These are phyloP conservation scores for Pseudocercospora ulei DNA, from an alignment of 2,329 filamentous ascomycete genomes.

Conservation along the genomic window DNA sequence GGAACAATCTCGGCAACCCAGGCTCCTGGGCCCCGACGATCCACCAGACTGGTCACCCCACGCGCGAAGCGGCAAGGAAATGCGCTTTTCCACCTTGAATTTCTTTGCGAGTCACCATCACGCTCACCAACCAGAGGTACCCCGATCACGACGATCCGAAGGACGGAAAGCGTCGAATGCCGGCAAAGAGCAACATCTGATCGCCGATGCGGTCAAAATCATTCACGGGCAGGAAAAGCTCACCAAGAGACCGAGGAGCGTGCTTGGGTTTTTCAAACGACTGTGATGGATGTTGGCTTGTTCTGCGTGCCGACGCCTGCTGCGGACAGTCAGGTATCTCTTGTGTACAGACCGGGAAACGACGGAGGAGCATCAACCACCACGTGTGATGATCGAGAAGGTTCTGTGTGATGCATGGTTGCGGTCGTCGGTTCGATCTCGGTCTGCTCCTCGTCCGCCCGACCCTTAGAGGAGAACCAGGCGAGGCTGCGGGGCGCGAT, in stretches of 20 bases:
- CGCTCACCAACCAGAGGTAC: too few species aligned
- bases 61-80: constrained; percentile 19
- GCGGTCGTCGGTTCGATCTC: too few species aligned
- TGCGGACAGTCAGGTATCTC: too few species aligned
- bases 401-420: too few species aligned
- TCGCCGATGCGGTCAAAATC: constrained; percentile 26
- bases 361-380: too few species aligned
- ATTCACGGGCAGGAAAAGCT: constrained; percentile 24
- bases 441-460: too few species aligned
- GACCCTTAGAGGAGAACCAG: too few species aligned
- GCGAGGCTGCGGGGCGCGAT: too few species aligned
- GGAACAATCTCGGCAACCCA: constrained; percentile 2
- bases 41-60: constrained; percentile 26
- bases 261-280: constrained; percentile 24
- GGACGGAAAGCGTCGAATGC: neutral
- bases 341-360: too few species aligned
- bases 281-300: constrained; percentile 5
- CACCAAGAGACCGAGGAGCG: constrained; percentile 15
- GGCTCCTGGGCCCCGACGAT: constrained; percentile 15
- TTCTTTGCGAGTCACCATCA: constrained; percentile 10
- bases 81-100: constrained; percentile 6
- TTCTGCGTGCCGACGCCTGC: too few species aligned
- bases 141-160: too few species aligned
- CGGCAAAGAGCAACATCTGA: constrained; percentile 12
- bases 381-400: too few species aligned